Conservation (phyloP, 2,329 filamentous ascomycete genomes). For the Fusarium palustre region DNA sequence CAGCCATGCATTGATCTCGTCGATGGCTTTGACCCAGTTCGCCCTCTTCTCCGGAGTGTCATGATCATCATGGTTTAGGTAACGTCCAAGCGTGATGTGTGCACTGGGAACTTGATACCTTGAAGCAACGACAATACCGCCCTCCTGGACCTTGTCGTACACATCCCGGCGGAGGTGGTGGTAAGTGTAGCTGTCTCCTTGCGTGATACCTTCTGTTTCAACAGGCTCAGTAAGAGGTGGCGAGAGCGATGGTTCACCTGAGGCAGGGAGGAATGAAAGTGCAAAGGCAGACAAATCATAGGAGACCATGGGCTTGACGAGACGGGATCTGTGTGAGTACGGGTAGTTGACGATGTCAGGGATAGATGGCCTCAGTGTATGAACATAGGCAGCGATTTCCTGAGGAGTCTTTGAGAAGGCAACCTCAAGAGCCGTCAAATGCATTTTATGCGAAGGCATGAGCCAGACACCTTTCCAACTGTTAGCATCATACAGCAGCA, state of each 20-base stretch:
- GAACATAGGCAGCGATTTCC: constrained; percentile 74
- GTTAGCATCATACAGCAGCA: neutral
- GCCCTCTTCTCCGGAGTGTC: constrained; percentile 68
- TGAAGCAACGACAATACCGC: constrained; percentile 77
- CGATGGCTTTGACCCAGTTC: constrained; percentile 76
- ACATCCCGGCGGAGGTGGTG: constrained; percentile 89
- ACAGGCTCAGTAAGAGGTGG: constrained; percentile 56
- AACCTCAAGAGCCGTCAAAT: constrained; percentile 87
- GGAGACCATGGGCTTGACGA: constrained; percentile 85
- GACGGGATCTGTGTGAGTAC: constrained; percentile 73
- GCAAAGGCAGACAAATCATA: constrained; percentile 89
- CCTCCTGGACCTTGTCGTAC: constrained; percentile 69
- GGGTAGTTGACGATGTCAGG: constrained; percentile 74
- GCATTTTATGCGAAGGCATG: constrained; percentile 82
- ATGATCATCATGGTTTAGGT: constrained; percentile 76
- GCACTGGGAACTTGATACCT: constrained; percentile 90
- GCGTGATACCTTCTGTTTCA: constrained; percentile 51
- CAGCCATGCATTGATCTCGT: constrained; percentile 82
- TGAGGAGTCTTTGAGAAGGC: constrained; percentile 79
- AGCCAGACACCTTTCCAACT: constrained; percentile 77
- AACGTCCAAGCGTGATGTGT: constrained; percentile 88
- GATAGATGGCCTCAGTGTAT: constrained; percentile 66
- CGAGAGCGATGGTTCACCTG: constrained; percentile 64
- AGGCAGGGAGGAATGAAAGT: constrained; percentile 85
- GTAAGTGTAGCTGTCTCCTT: constrained; percentile 81